These are phyloP conservation scores for Thielaviopsis musarum DNA, from an alignment of 2,329 filamentous ascomycete genomes.

Conservation along the genomic window DNA sequence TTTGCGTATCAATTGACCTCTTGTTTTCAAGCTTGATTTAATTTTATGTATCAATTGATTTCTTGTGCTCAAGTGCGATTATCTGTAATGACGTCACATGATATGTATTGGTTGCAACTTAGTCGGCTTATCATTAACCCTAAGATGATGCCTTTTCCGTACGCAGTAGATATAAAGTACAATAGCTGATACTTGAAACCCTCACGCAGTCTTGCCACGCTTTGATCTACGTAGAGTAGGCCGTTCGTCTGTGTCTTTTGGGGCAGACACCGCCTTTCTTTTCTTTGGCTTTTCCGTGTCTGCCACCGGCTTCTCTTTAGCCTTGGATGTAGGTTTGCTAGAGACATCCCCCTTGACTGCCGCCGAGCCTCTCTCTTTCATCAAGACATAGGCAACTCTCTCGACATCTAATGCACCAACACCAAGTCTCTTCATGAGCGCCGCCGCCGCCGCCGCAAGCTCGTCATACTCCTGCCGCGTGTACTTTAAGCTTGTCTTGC, in stretches of 20 bases:
- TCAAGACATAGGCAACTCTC: slow-evolving; percentile 47
- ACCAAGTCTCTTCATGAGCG: slow-evolving; percentile 30
- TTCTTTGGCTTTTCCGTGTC: slow-evolving; percentile 13
- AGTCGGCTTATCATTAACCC: background rate
- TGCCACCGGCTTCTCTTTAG: background rate
- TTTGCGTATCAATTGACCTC: background rate
- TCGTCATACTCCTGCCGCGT: slow-evolving; percentile 47
- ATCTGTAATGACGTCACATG: background rate
- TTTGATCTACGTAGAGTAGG: slow-evolving; percentile 6
- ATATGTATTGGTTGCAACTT: background rate
- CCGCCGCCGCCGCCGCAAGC: slow-evolving; percentile 29
- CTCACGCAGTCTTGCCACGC: background rate
- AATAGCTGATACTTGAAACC: too few species aligned
- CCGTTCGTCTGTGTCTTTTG: background rate
- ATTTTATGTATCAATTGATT: background rate
- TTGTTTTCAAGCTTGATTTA: background rate
- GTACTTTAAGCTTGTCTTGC: slow-evolving; percentile 46
- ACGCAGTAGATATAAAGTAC: too few species aligned
- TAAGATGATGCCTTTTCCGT: background rate
- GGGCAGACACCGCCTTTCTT: slow-evolving; percentile 5
- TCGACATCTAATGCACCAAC: slow-evolving; percentile 48
- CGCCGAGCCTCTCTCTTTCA: slow-evolving; percentile 14
- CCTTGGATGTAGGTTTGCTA: background rate
- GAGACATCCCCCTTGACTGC: slow-evolving; percentile 7
- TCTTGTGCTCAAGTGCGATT: background rate